Evolutionary conservation across 2,329 filamentous ascomycete species (phyloP), one percentile per base, ranked within the genome.

Genomic region (Cytospora piceae): DNA sequence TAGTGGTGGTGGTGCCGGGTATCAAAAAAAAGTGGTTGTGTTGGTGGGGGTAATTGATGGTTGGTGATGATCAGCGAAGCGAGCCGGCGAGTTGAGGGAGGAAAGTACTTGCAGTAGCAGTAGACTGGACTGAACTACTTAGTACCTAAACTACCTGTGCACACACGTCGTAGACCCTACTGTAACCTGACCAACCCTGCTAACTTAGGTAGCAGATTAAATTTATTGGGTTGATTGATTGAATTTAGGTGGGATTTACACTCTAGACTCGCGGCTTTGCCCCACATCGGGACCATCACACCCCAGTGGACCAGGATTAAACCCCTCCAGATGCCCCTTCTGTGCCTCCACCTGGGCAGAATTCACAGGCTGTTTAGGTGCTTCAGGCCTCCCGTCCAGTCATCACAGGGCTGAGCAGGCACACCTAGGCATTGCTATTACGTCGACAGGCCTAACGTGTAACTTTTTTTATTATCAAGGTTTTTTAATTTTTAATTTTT

Each of bases 11-110:
- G 17, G 32, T 61, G 29, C 37, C 42, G 46, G 31, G 56, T 61
- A 65, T 64, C 61, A 39, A 39, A 24, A 39, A 24, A 27, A 58
- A 58, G 55, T 20, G 39, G 4, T 42, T 39, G 56, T 64, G 58
- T 24, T n/a, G n/a, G 27, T 54, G 39, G 32, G 24, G 22, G 24
- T 32, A 22, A 34, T 42, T 32, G 39, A 11, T 17, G 42, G 42
- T 58, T 22, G 31, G 42, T 58, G 55, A 27, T 22, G 32, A 34
- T 58, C 42, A 15, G 12, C 37, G 14, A 14, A 15, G 12, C 37
- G 14, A 14, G 8, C 15, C 3, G 32, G 32, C 32, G 32, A 11
- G 12, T 42, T 42, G 39, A 42, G 17, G 39, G 11, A 42, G 6
- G 39, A 42, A 42, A 42, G 39, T 42, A 42, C 15, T 15, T 42